A percentile compares a stretch with the other conserved stretches of the same genome.
Conservation (phyloP, 345 rosid species). For the Lumnitzera littorea region DNA sequence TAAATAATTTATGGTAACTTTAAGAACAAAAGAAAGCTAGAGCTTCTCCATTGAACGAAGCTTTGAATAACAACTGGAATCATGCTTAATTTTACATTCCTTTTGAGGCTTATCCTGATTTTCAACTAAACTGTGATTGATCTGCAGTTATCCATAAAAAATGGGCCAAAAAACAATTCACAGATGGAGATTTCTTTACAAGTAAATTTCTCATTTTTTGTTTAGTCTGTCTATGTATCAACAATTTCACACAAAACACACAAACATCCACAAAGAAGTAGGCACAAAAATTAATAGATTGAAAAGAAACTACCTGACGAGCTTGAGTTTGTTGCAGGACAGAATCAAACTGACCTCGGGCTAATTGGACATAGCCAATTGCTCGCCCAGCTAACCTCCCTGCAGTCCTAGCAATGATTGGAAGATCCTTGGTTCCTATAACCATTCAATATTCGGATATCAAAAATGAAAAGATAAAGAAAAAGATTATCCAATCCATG, state of each 20-base stretch:
- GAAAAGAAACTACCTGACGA: slow-evolving; percentile 47
- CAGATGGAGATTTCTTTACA: no score
- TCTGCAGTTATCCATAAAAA: no score
- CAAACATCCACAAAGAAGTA: not conserved
- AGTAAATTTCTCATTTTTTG: no score
- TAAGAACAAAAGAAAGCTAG: no score
- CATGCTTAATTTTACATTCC: no score
- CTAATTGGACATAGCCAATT: slow-evolving; percentile 70
- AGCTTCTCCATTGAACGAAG: no score
- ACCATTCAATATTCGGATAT: not conserved
- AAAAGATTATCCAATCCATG: not conserved
- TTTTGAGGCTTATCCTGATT: no score
- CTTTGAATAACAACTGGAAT: no score
- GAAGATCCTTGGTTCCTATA: slow-evolving; percentile 81
- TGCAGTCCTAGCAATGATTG: slow-evolving; percentile 58
- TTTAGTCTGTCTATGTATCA: no score
- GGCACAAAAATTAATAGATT: not conserved
- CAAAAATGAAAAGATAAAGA: not conserved
- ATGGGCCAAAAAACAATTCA: no score
- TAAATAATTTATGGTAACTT: no score
- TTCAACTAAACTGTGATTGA: no score
- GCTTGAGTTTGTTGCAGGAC: slow-evolving; percentile 88
- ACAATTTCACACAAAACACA: not conserved
- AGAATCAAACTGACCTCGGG: slow-evolving; percentile 79
- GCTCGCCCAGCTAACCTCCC: slow-evolving; percentile 81